Evolutionary conservation across 331 rosid genomes (phyloP).

Genomic region (Stylosanthes scabra): DNA sequence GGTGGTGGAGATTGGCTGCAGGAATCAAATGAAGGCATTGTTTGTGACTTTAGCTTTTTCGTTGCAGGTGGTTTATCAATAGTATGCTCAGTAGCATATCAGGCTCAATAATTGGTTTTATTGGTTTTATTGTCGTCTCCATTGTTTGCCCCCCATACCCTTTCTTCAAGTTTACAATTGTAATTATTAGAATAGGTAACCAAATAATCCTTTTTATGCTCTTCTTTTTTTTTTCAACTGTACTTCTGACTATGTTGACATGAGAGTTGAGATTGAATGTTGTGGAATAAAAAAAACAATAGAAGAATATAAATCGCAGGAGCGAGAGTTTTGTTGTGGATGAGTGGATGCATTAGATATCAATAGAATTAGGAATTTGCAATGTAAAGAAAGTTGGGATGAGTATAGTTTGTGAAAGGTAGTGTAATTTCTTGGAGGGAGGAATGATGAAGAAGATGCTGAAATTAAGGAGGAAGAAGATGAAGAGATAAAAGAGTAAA

Average conservation of each 20-base stretch:
- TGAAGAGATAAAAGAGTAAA: too few species aligned
- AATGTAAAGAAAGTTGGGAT: background rate
- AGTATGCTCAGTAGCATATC: slow-evolving; percentile 70
- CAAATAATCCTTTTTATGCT: slow-evolving; percentile 21
- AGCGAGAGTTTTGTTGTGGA: background rate
- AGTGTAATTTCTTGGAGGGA: background rate
- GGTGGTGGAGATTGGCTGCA: too few species aligned
- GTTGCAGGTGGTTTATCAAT: slow-evolving; percentile 95
- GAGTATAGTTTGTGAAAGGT: background rate
- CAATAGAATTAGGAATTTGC: background rate
- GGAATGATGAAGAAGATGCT: too few species aligned
- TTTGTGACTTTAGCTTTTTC: too few species aligned
- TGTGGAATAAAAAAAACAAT: background rate
- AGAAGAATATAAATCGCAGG: background rate
- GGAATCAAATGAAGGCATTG: too few species aligned
- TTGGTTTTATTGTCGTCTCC: slow-evolving; percentile 75
- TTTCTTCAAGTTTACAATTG: slow-evolving; percentile 85
- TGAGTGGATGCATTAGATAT: background rate
- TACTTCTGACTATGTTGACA: background rate
- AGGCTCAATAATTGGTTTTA: slow-evolving; percentile 87
- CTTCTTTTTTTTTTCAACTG: background rate
- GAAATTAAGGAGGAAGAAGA: too few species aligned
- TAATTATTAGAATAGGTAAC: slow-evolving; percentile 92
- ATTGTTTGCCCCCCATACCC: slow-evolving; percentile 89
- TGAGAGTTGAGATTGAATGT: background rate